A percentile compares a stretch with the other conserved stretches of the same genome.
These are phyloP conservation scores for Straminergon stramineum DNA, from an alignment of 225 moss, liverwort and hornwort genomes.

Conservation along the genomic window DNA sequence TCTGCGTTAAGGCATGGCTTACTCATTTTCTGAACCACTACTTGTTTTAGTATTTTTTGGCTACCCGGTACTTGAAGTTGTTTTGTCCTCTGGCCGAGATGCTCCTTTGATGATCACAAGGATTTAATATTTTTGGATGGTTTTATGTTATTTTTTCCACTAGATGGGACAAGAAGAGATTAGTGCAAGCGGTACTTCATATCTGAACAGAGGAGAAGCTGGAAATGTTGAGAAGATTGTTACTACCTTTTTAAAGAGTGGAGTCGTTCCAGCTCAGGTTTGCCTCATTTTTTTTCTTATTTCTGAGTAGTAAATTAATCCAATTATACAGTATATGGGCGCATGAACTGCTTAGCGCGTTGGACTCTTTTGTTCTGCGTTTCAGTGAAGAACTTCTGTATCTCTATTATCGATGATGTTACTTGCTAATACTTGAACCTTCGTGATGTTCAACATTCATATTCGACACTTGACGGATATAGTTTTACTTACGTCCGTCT, in stretches of 20 bases:
- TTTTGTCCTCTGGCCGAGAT: neutral
- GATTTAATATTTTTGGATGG: neutral
- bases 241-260: conserved; percentile 89
- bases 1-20: neutral
- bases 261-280: conserved; percentile 96
- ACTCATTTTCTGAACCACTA: neutral
- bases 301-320: neutral
- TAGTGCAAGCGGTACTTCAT: conserved; percentile 98
- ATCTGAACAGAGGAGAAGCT: conserved; percentile 95
- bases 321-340: neutral
- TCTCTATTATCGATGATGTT: neutral
- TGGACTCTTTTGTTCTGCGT: neutral
- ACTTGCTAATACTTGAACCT: neutral
- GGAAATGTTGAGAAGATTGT: conserved; percentile 98
- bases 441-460: neutral
- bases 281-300: neutral
- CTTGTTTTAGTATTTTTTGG: neutral
- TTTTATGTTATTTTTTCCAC: neutral
- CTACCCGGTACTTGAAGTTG: neutral
- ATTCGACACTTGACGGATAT: neutral
- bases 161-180: conserved; percentile 99
- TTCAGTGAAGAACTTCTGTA: neutral
- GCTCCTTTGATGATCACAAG: neutral
- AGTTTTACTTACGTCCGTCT: neutral
- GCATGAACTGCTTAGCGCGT: neutral